Evolutionary conservation across 192 early-diverging fungal species (phyloP).

Genomic region (Podila minutissima): DNA sequence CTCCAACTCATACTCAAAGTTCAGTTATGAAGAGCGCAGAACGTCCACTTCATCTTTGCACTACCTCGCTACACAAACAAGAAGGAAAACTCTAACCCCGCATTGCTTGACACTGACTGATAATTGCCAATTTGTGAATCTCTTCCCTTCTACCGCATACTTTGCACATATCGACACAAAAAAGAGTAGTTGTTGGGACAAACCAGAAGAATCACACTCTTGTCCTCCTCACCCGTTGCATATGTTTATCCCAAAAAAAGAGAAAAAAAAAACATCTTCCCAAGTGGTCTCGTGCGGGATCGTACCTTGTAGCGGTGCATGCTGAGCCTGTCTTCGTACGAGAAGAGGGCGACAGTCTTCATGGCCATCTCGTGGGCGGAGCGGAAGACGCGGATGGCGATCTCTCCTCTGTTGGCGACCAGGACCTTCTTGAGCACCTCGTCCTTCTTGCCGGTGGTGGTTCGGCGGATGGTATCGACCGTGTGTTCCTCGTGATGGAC

Average conservation of each 20-base stretch:
- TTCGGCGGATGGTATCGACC: constrained; percentile 66
- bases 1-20: background rate
- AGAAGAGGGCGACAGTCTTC: constrained; percentile 89
- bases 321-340: constrained; percentile 88
- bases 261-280: background rate
- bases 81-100: constrained; percentile 45
- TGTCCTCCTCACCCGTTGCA: background rate
- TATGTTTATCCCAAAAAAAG: background rate
- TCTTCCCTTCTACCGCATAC: too few relatives aligned
- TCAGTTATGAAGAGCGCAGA: background rate
- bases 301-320: constrained; percentile 94
- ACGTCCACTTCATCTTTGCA: background rate
- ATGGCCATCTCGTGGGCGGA: constrained; percentile 93
- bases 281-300: background rate
- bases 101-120: constrained; percentile 19
- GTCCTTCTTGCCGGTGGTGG: constrained; percentile 39
- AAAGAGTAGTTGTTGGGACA: too few relatives aligned
- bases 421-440: constrained; percentile 66
- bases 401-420: constrained; percentile 79
- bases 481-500: constrained; percentile 58
- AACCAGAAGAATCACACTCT: background rate
- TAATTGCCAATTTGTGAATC: constrained; percentile 2
- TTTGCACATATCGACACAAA: background rate
- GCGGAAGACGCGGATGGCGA: constrained; percentile 94
- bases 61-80: background rate